phyloP scores from a whole-genome alignment of 495 filamentous ascomycete genomes.

The Penicillium coffeae region DNA sequence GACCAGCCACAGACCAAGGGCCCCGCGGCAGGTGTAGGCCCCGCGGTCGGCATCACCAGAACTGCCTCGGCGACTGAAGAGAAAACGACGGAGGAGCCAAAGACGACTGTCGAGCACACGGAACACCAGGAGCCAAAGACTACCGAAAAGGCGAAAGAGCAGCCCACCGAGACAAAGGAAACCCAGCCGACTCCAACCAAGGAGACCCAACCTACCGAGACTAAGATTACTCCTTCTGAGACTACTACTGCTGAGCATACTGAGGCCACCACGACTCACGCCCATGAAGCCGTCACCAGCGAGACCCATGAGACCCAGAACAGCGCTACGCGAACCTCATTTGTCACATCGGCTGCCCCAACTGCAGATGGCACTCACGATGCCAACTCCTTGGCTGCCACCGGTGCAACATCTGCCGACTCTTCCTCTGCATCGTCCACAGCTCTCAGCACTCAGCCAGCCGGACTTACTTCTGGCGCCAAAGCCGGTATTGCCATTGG shows the following conservation, averaged over 20 bases:
- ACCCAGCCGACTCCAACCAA: too few relatives aligned
- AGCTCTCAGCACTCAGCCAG: constrained; percentile 5
- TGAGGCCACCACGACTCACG: constrained; percentile 5
- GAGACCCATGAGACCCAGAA: constrained; percentile 2
- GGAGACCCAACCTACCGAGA: constrained; percentile 3
- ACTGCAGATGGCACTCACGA: constrained; percentile 12
- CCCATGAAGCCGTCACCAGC: constrained; percentile 2
- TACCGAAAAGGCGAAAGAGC: constrained; percentile 2
- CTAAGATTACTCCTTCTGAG: constrained; percentile 4
- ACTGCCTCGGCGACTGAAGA: constrained; percentile 7
- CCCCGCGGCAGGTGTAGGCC: constrained; percentile 16
- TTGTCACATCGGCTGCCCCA: constrained; percentile 19
- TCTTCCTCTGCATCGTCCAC: constrained; percentile 15
- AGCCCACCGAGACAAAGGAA: constrained; percentile 2
- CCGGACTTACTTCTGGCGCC: constrained; percentile 44
- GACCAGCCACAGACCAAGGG: constrained; percentile 5
- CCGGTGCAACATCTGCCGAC: constrained; percentile 10
- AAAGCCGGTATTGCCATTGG: constrained; percentile 86
- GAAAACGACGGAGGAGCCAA: constrained; percentile 1
- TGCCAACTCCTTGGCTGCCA: constrained; percentile 8
- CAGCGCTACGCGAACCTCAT: constrained; percentile 3
- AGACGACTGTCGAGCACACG: background rate
- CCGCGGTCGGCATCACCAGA: constrained; percentile 15
- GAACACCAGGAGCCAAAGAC: background rate
- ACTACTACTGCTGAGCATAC: constrained; percentile 7